These are phyloP conservation scores for Didymella pomorum DNA, from an alignment of 2,329 filamentous ascomycete species.

Conservation along the genomic window DNA sequence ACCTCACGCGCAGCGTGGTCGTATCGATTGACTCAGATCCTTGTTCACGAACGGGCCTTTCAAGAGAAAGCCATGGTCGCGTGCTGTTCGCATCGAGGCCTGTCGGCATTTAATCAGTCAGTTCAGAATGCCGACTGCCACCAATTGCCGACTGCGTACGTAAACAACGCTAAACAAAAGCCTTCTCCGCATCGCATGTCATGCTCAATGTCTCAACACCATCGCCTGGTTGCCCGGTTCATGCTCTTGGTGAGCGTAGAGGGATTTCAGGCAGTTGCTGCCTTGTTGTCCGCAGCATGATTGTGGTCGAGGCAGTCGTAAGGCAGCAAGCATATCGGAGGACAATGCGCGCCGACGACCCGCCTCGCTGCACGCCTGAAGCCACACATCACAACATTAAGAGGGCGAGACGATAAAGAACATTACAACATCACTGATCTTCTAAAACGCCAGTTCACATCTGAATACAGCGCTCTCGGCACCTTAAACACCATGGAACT, in stretches of 20 bases:
- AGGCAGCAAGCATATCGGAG: conserved; percentile 6
- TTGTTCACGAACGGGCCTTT: not conserved
- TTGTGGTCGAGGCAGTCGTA: conserved; percentile 1
- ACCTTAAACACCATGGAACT: conserved; percentile 38
- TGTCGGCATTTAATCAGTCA: conserved; percentile 10
- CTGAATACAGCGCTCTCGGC: not conserved
- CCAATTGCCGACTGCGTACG: conserved; percentile 14
- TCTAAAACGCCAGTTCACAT: not conserved
- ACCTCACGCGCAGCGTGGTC: not conserved
- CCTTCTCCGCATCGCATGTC: conserved; percentile 5
- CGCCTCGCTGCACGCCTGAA: conserved; percentile 1
- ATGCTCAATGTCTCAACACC: not conserved
- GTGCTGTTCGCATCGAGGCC: not conserved
- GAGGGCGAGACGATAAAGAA: too few relatives aligned
- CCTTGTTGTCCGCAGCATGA: conserved; percentile 10
- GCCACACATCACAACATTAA: not conserved
- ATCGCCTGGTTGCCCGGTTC: not conserved
- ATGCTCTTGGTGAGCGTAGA: not conserved
- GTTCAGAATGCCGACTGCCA: conserved; percentile 1
- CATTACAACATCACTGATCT: not conserved
- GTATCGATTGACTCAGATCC: too few relatives aligned
- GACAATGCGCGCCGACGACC: not conserved
- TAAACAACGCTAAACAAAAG: conserved; percentile 4
- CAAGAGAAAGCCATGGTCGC: not conserved
- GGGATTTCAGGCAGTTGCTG: not conserved